phyloP scores from a whole-genome alignment of 306 rosid species.

The Casuarina equisetifolia region DNA sequence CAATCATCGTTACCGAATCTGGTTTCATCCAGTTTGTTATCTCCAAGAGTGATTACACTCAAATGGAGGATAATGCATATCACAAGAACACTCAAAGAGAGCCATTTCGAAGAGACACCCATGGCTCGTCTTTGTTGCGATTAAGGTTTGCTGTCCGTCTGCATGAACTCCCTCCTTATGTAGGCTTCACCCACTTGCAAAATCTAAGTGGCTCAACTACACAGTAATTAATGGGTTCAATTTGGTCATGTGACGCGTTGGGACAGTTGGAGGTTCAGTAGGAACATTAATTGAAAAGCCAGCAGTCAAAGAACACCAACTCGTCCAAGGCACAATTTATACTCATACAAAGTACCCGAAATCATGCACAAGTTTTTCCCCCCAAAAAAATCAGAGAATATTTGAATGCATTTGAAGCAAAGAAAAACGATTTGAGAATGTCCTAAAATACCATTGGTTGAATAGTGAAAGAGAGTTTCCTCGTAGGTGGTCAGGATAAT shows the following conservation, averaged over 20 bases:
- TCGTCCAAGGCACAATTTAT: no score
- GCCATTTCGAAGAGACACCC: conserved; percentile 51
- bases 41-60: conserved; percentile 48
- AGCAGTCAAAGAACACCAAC: conserved; percentile 27
- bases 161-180: conserved; percentile 24
- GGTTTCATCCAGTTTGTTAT: conserved; percentile 42
- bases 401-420: no score
- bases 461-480: no score
- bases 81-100: conserved; percentile 34
- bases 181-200: conserved; percentile 39
- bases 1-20: conserved; percentile 55
- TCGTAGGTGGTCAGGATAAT: no score
- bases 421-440: no score
- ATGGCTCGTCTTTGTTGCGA: conserved; percentile 4
- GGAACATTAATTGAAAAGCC: conserved; percentile 31
- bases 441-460: no score
- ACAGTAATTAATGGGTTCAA: conserved; percentile 37
- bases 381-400: no score
- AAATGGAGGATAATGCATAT: conserved; percentile 57
- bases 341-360: no score
- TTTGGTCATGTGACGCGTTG: conserved; percentile 32
- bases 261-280: conserved; percentile 49
- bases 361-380: no score
- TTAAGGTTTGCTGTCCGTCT: not conserved
- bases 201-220: not conserved